These are phyloP conservation scores for Camellia sinensis DNA, from an alignment of 148 eudicot species.

Conservation along the genomic window DNA sequence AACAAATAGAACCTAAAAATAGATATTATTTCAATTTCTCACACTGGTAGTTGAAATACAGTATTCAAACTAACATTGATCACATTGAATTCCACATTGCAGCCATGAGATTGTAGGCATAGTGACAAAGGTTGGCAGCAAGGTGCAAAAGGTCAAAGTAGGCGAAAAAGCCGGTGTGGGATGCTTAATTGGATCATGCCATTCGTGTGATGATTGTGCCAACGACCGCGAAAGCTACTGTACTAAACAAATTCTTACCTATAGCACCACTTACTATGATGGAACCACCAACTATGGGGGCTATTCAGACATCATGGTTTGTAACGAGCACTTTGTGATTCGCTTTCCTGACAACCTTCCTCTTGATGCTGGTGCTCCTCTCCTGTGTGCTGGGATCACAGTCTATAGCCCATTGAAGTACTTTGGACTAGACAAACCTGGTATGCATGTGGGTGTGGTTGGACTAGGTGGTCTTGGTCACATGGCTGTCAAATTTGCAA, in stretches of 20 bases:
- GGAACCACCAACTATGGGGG: slow-evolving; percentile 28
- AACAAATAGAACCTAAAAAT: too few relatives aligned
- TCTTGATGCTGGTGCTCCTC: slow-evolving; percentile 38
- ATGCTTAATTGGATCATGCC: slow-evolving; percentile 29
- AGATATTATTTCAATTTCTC: too few relatives aligned
- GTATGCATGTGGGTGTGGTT: too few relatives aligned
- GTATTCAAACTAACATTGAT: too few relatives aligned
- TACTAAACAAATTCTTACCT: neutral
- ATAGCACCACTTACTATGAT: slow-evolving; percentile 9
- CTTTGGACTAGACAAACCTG: too few relatives aligned
- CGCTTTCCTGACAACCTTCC: slow-evolving; percentile 13
- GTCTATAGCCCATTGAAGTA: slow-evolving; percentile 28
- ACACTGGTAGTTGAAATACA: too few relatives aligned
- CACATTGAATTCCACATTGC: neutral
- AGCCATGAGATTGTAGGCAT: slow-evolving; percentile 20
- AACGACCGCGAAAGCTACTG: slow-evolving; percentile 18
- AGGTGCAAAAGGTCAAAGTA: slow-evolving; percentile 23
- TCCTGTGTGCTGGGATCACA: slow-evolving; percentile 47
- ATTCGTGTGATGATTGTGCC: slow-evolving; percentile 15
- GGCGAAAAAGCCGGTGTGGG: slow-evolving; percentile 37
- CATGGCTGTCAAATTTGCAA: too few relatives aligned
- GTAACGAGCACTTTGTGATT: slow-evolving; percentile 18
- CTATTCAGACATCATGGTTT: slow-evolving; percentile 28
- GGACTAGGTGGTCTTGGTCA: too few relatives aligned
- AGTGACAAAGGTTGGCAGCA: slow-evolving; percentile 23